A percentile compares a stretch with the other conserved stretches of the same genome.
These are phyloP conservation scores for Solanum boliviense DNA, from an alignment of 257 asterid genomes.

Conservation along the genomic window DNA sequence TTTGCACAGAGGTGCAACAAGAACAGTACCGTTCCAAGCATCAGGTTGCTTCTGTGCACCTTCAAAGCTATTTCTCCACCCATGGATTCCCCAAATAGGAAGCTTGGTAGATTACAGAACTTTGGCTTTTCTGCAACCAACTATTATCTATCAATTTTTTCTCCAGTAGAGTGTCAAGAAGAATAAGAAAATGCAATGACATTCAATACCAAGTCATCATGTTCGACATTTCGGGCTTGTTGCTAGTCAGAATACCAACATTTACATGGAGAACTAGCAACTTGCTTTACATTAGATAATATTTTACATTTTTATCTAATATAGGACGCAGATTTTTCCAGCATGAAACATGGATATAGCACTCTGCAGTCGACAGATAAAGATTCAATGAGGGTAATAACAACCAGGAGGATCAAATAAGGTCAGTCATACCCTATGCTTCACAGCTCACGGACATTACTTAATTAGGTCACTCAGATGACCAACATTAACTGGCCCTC, in stretches of 20 bases:
- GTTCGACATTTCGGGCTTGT: neutral
- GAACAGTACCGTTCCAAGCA: slow-evolving; percentile 77
- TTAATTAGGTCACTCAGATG: neutral
- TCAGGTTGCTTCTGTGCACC: slow-evolving; percentile 81
- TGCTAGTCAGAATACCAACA: neutral
- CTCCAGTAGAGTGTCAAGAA: neutral
- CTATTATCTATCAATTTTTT: neutral
- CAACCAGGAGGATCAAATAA: neutral
- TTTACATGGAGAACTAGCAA: neutral
- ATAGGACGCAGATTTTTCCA: neutral
- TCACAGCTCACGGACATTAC: neutral
- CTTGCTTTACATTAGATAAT: neutral
- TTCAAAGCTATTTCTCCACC: slow-evolving; percentile 90
- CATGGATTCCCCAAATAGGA: slow-evolving; percentile 85
- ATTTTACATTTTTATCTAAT: neutral
- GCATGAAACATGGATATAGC: neutral
- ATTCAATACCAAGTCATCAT: neutral
- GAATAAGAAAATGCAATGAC: neutral
- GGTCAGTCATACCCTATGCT: neutral
- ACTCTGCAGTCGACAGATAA: neutral
- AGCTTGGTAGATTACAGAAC: slow-evolving; percentile 43
- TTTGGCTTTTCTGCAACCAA: slow-evolving; percentile 51
- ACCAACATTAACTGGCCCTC: neutral
- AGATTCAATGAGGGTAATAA: neutral
- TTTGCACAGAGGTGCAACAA: slow-evolving; percentile 97